Base-by-base conservation (phyloP, 2,329 filamentous ascomycete species). In the Alternaria ethzedia region DNA sequence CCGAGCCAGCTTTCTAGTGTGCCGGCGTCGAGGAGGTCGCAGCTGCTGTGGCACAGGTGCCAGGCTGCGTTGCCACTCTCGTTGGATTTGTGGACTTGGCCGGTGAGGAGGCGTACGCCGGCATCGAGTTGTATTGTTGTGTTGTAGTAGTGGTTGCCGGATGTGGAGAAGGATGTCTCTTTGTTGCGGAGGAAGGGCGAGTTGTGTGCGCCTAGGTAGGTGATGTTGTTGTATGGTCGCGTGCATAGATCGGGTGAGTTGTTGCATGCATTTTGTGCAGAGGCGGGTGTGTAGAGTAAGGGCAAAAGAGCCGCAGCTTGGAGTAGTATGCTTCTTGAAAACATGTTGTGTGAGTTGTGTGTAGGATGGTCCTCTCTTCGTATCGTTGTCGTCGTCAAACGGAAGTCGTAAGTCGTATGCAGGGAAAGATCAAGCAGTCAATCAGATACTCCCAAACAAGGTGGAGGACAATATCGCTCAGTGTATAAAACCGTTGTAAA, bases 181-280 rank as follows among this genome's bases (percentile, higher is more conserved):
- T 82, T 78, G 72, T 93, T 89, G 54, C 90, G 85, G 46, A 94
- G 79, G 76, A 94, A 94, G 11, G 91, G 85, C 64, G 87, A 89
- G 80, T 94, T 86, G 81, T 94, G 92, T 17, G 90, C 91, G 21
- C 91, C 91, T 74, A 95, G 87, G 78, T 94, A 87, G 4, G 92
- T 94, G 70, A 96, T 87, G 69, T 91, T 88, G 81, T 88, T 89
- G 83, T 96, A 96, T 17, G 87, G 82, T 67, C 87, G 88, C 65
- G 82, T 83, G 83, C 93, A 96, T 44, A 96, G 86, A 46, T 85
- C 82, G 0, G 91, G 91, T 1, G 91, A 93, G 83, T 95, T 95
- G 82, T 96, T 96, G 86, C 93, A 96, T 30, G 89, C 88, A 68
- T 75, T 78, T 56, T 80, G 74, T 60, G 78, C 78, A 6, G 73